A percentile compares a stretch with the other conserved stretches of the same genome.
These are phyloP conservation scores for Leccinum sublutescens DNA, from an alignment of 768 basidiomycete species.

Conservation along the genomic window DNA sequence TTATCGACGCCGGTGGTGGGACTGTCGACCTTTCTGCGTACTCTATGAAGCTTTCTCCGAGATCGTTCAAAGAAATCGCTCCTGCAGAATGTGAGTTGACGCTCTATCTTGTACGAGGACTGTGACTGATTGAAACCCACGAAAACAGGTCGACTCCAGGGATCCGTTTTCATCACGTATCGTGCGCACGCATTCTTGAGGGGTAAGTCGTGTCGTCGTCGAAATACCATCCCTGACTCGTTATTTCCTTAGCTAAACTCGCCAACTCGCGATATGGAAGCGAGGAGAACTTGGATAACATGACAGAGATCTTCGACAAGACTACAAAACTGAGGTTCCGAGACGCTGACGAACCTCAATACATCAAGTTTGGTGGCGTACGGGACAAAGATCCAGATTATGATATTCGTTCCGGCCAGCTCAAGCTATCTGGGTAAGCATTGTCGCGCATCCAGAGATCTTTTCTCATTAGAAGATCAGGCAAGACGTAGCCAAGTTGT, in stretches of 20 bases:
- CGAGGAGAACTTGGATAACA: slow-evolving; percentile 29
- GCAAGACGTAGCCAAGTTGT: slow-evolving; percentile 11
- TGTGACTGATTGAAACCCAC: background rate
- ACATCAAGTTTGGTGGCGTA: slow-evolving; percentile 37
- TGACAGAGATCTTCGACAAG: slow-evolving; percentile 35
- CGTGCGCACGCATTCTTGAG: slow-evolving; percentile 33
- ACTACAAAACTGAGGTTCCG: slow-evolving; percentile 40
- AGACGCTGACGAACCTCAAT: slow-evolving; percentile 33
- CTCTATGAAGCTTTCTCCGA: slow-evolving; percentile 38
- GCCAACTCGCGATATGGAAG: slow-evolving; percentile 28
- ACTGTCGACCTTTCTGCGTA: slow-evolving; percentile 41
- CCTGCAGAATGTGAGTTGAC: slow-evolving; percentile 30
- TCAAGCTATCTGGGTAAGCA: slow-evolving; percentile 36
- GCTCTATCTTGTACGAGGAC: too few relatives aligned
- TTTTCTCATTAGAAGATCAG: slow-evolving; percentile 33
- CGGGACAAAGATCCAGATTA: slow-evolving; percentile 35
- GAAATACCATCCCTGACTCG: too few relatives aligned
- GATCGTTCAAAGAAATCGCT: slow-evolving; percentile 37
- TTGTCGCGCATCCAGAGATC: slow-evolving; percentile 25
- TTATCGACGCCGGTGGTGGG: slow-evolving; percentile 51
- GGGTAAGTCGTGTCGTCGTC: slow-evolving; percentile 22
- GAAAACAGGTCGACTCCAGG: slow-evolving; percentile 37
- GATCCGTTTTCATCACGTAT: slow-evolving; percentile 36
- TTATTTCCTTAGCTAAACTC: slow-evolving; percentile 23
- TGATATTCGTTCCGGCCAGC: slow-evolving; percentile 36